Percentiles rank a stretch among this genome's conserved stretches.
Evolutionary conservation across 192 early-diverging fungal genomes (phyloP).

Genomic region (Gamsiella multidivaricata): DNA sequence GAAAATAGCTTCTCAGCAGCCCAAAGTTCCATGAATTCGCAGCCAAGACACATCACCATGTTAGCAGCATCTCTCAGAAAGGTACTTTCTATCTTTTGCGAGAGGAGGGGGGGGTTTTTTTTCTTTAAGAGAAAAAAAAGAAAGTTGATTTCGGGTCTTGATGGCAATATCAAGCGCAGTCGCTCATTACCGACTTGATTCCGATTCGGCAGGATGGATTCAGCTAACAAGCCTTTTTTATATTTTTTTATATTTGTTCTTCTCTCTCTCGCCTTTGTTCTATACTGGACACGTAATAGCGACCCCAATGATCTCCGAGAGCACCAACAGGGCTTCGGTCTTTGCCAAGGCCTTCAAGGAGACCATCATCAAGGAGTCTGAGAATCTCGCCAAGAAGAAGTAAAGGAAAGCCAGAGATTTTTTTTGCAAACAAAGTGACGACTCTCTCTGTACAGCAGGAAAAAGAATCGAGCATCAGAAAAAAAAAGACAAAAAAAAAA

Average conservation of each 20-base stretch:
- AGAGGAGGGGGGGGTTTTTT: background rate
- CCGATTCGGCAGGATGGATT: background rate
- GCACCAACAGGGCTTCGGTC: constrained; percentile 40
- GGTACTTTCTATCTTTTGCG: constrained; percentile 13
- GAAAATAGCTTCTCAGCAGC: constrained; percentile 41
- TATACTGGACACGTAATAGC: constrained; percentile 21
- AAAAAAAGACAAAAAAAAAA: too few relatives aligned
- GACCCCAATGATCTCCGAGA: constrained; percentile 37
- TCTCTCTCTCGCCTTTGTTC: background rate
- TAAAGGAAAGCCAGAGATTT: constrained; percentile 13
- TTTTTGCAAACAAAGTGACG: too few relatives aligned
- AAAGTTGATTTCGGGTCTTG: background rate
- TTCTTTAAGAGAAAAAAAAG: background rate
- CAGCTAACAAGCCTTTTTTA: constrained; percentile 1
- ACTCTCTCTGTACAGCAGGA: too few relatives aligned
- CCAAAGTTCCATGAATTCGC: constrained; percentile 52
- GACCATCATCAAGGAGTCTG: constrained; percentile 53
- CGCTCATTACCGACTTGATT: too few relatives aligned
- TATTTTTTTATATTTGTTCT: background rate
- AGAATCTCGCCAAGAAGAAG: constrained; percentile 50
- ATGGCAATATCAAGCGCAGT: too few relatives aligned
- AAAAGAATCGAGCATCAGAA: too few relatives aligned
- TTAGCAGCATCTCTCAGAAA: constrained; percentile 42
- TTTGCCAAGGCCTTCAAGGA: constrained; percentile 57
- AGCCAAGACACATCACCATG: constrained; percentile 52